phyloP scores from a whole-genome alignment of 2,329 filamentous ascomycete species.

The Coniochaeta sp. region DNA sequence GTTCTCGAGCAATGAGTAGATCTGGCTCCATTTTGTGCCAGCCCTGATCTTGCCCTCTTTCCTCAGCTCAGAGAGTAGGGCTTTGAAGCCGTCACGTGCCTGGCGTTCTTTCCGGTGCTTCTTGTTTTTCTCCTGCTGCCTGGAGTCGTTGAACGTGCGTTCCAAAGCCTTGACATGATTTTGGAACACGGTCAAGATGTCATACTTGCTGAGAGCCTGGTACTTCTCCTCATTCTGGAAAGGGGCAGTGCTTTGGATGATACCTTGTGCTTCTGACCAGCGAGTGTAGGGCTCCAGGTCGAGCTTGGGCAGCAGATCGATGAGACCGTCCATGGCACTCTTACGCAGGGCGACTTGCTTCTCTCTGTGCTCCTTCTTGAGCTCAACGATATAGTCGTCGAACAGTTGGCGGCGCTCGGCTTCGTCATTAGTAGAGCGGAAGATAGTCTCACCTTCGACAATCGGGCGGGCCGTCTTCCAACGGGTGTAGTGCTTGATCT shows the following conservation, averaged over 20 bases:
- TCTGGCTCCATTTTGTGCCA: conserved; percentile 80
- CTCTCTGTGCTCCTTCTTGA: conserved; percentile 76
- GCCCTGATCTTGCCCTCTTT: conserved; percentile 77
- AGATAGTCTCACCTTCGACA: conserved; percentile 91
- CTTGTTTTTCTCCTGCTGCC: conserved; percentile 78
- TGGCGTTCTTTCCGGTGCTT: conserved; percentile 79
- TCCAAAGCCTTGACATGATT: conserved; percentile 91
- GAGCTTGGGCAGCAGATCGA: conserved; percentile 69
- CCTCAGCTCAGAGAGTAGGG: conserved; percentile 68
- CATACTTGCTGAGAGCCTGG: conserved; percentile 75
- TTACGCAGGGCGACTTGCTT: conserved; percentile 66
- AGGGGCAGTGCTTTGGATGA: conserved; percentile 69
- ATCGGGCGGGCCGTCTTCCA: conserved; percentile 96
- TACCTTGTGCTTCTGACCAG: conserved; percentile 83
- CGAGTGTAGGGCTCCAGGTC: conserved; percentile 88
- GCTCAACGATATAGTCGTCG: conserved; percentile 81
- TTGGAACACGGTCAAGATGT: conserved; percentile 89
- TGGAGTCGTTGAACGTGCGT: conserved; percentile 81
- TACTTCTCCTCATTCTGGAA: conserved; percentile 82
- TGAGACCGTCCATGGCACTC: conserved; percentile 77
- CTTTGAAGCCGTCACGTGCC: conserved; percentile 73
- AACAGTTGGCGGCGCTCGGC: conserved; percentile 84
- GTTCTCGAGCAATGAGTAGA: conserved; percentile 66
- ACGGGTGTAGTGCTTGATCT: conserved; percentile 93
- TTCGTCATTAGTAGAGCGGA: conserved; percentile 84